These are phyloP conservation scores for Albophoma yamanashiensis DNA, from an alignment of 2,329 filamentous ascomycete species.

Conservation along the genomic window DNA sequence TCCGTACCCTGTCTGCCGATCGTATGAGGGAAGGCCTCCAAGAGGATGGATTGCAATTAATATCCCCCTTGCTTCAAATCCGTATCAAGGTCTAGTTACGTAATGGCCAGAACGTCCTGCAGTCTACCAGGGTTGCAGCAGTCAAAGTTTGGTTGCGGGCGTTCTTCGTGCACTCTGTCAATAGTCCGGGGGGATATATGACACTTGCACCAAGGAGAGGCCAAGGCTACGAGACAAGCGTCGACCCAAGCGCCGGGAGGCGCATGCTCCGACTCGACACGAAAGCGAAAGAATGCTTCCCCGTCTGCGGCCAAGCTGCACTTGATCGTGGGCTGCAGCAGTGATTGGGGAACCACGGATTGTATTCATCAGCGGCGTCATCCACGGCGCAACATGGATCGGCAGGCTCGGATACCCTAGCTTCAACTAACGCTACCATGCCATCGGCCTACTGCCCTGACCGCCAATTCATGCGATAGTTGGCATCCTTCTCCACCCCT, in stretches of 20 bases:
- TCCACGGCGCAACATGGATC: background rate
- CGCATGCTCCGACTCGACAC: background rate
- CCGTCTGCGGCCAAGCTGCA: background rate
- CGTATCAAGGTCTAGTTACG: background rate
- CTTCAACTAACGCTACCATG: background rate
- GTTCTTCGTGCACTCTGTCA: background rate
- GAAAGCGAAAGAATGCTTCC: background rate
- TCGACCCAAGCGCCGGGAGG: background rate
- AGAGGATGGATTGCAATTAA: background rate
- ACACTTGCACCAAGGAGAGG: background rate
- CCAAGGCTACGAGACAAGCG: background rate
- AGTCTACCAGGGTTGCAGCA: background rate
- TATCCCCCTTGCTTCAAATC: background rate
- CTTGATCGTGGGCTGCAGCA: background rate
- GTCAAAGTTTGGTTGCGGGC: background rate
- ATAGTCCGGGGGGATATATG: background rate
- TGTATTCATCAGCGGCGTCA: background rate
- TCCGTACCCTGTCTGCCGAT: background rate
- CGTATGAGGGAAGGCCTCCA: background rate
- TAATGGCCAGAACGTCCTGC: background rate
- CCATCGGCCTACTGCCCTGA: background rate
- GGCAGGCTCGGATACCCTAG: background rate
- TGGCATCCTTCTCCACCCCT: background rate
- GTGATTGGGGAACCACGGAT: background rate
- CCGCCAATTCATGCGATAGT: background rate